A percentile compares a stretch with the other conserved stretches of the same genome.
Conservation (phyloP, 805 yeast genomes). For the Wickerhamomyces strasburgensis region DNA sequence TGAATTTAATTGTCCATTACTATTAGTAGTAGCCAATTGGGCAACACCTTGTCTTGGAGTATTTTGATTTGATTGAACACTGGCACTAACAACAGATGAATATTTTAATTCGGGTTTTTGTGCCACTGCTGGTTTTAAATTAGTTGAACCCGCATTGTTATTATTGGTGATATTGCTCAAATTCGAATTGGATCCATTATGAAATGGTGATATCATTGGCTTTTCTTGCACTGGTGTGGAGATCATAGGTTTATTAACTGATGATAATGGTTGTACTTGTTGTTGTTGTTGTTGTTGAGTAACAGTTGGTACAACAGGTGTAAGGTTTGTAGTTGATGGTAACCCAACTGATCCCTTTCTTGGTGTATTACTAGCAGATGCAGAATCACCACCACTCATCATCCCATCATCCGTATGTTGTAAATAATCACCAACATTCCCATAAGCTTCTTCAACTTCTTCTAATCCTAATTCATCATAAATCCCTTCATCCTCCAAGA, state of each 20-base stretch:
- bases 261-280: background rate
- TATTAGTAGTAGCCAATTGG: constrained; percentile 2
- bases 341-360: background rate
- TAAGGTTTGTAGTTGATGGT: background rate
- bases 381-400: constrained; percentile 6
- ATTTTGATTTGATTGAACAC: constrained; percentile 11
- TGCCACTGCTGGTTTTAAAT: constrained; percentile 48
- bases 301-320: background rate
- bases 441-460: constrained; percentile 49
- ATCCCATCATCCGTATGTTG: constrained; percentile 10
- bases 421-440: constrained; percentile 40
- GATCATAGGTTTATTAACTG: too few relatives aligned
- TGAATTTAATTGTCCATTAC: background rate
- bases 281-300: background rate
- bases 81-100: constrained; percentile 38
- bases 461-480: constrained; percentile 81
- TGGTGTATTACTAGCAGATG: constrained; percentile 6
- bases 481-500: constrained; percentile 87
- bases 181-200: too few relatives aligned
- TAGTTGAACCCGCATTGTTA: constrained; percentile 16
- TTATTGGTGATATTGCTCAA: too few relatives aligned
- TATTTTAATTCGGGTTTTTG: constrained; percentile 55
- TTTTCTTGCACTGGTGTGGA: too few relatives aligned
- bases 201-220: too few relatives aligned
- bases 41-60: constrained; percentile 21